These are phyloP conservation scores for Bjerkandera adusta DNA, from an alignment of 1,284 basidiomycete genomes.

Conservation along the genomic window DNA sequence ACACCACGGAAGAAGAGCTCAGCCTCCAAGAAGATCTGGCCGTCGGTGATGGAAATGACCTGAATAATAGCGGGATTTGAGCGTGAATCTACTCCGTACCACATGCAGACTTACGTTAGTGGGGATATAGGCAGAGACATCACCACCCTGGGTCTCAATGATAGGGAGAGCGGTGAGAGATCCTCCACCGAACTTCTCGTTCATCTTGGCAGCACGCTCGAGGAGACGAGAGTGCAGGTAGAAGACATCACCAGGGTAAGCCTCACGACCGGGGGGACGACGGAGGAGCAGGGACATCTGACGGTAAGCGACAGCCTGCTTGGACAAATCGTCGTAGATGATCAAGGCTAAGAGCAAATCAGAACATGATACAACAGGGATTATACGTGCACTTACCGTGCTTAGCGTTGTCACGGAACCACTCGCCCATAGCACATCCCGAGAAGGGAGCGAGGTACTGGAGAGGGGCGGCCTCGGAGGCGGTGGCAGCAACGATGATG, in stretches of 20 bases:
- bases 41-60: constrained; percentile 98
- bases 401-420: constrained; percentile 99
- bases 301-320: constrained; percentile 99
- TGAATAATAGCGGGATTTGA: constrained; percentile 24
- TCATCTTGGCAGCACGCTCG: constrained; percentile 99
- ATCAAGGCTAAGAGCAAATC: constrained; percentile 70
- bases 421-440: constrained; percentile 99
- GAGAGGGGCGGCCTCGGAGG: constrained; percentile 97
- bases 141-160: constrained; percentile 99
- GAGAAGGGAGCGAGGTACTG: constrained; percentile 99
- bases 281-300: constrained; percentile 99
- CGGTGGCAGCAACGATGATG: constrained; percentile 98
- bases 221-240: constrained; percentile 99
- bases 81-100: not conserved
- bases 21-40: constrained; percentile 99
- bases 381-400: constrained; percentile 52
- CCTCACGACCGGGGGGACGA: constrained; percentile 99
- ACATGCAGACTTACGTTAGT: constrained; percentile 59
- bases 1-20: constrained; percentile 99
- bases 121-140: constrained; percentile 97
- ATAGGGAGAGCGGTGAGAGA: constrained; percentile 98
- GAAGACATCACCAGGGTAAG: constrained; percentile 99
- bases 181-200: constrained; percentile 95
- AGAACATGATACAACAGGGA: constrained; percentile 11
- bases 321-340: constrained; percentile 99